Evolutionary conservation across 2,329 filamentous ascomycete genomes (phyloP).

Genomic region (Lasiodiplodia theobromae): DNA sequence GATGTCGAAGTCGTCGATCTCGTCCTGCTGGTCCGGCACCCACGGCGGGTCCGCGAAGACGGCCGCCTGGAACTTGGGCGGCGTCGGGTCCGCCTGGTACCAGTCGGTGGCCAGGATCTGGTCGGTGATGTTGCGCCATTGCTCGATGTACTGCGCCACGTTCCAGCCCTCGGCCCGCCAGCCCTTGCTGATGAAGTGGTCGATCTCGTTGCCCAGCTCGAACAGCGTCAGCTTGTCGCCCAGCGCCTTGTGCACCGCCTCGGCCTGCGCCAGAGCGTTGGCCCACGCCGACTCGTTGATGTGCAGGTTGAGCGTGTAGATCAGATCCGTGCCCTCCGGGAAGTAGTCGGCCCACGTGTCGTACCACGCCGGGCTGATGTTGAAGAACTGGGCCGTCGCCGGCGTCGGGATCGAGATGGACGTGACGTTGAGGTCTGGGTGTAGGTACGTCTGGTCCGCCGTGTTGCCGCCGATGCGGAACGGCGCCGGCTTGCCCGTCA

Average conservation of each 20-base stretch:
- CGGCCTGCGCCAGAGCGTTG: constrained; percentile 25
- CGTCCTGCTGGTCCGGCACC: constrained; percentile 26
- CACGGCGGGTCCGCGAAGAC: constrained; percentile 30
- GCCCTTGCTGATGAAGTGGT: constrained; percentile 25
- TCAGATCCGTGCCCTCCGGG: constrained; percentile 22
- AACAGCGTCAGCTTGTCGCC: constrained; percentile 25
- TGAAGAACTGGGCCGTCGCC: constrained; percentile 22
- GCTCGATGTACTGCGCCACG: constrained; percentile 23
- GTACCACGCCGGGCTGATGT: constrained; percentile 29
- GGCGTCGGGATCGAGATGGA: constrained; percentile 25
- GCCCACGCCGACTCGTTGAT: constrained; percentile 21
- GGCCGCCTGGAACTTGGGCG: constrained; percentile 32
- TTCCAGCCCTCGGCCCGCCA: constrained; percentile 27
- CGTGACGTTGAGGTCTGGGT: constrained; percentile 24
- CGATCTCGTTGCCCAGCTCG: constrained; percentile 27
- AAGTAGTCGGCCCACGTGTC: constrained; percentile 29
- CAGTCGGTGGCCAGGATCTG: constrained; percentile 30
- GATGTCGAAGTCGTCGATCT: constrained; percentile 32
- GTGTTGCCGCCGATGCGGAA: constrained; percentile 27
- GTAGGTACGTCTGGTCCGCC: constrained; percentile 28
- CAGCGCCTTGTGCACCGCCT: constrained; percentile 21
- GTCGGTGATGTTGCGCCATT: constrained; percentile 29
- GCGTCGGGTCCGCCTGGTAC: constrained; percentile 28
- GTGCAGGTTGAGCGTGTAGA: constrained; percentile 27
- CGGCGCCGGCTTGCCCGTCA: constrained; percentile 26